Percentiles rank a stretch among this genome's conserved stretches.
These are phyloP conservation scores for Linderina pennispora DNA, from an alignment of 192 early-diverging fungal genomes.

Conservation along the genomic window DNA sequence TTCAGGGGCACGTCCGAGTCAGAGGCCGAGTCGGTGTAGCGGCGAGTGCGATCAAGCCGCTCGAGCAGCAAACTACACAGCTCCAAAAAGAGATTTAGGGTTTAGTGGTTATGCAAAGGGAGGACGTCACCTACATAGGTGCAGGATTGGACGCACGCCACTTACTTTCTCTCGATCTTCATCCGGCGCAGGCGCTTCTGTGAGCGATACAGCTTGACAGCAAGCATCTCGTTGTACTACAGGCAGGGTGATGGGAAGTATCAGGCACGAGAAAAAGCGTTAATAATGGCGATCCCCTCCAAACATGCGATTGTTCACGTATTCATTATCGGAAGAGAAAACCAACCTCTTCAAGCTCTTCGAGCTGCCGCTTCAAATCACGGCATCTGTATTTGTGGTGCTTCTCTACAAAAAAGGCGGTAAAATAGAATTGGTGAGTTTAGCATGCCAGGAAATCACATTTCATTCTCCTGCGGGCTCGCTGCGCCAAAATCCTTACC, in stretches of 20 bases:
- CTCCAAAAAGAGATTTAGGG: no score
- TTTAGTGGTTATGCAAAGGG: no score
- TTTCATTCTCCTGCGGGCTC: no score
- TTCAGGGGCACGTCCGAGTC: conserved; percentile 40
- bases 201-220: conserved; percentile 34
- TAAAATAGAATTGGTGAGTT: no score
- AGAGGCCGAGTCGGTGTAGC: conserved; percentile 20
- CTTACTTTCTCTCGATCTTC: conserved; percentile 44
- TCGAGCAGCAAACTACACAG: conserved; percentile 37
- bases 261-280: no score
- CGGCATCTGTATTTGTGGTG: conserved; percentile 48
- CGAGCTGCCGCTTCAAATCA: conserved; percentile 44
- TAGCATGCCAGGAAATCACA: no score
- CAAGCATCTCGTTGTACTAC: conserved; percentile 39
- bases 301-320: no score
- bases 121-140: no score
- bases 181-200: conserved; percentile 43
- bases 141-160: no score
- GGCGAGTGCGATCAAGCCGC: conserved; percentile 34
- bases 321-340: no score
- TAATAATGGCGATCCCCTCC: no score
- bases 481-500: no score
- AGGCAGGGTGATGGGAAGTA: neutral
- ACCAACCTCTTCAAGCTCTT: conserved; percentile 43
- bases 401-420: conserved; percentile 23